Percentiles rank a stretch among this genome's conserved stretches.
Evolutionary conservation across 495 filamentous ascomycete species (phyloP).

Genomic region (Xylaria telfairii): DNA sequence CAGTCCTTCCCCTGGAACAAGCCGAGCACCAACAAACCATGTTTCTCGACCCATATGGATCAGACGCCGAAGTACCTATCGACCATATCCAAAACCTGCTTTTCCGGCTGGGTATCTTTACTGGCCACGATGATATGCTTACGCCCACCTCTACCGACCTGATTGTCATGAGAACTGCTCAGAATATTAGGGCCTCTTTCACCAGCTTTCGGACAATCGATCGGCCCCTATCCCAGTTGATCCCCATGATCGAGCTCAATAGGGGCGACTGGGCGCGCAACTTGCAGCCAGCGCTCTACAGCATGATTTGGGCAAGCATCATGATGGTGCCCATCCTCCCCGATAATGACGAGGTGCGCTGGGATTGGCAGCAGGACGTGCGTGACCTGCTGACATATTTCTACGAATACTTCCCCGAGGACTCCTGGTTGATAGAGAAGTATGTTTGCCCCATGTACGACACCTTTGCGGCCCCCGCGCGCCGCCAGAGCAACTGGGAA

Average conservation of each 20-base stretch:
- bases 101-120: slow-evolving; percentile 64
- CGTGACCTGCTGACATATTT: slow-evolving; percentile 69
- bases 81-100: slow-evolving; percentile 65
- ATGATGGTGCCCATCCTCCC: slow-evolving; percentile 60
- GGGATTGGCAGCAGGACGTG: slow-evolving; percentile 55
- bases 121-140: slow-evolving; percentile 63
- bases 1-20: slow-evolving; percentile 29
- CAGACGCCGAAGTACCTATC: slow-evolving; percentile 67
- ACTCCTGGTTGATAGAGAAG: slow-evolving; percentile 69
- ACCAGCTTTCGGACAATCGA: slow-evolving; percentile 43
- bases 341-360: slow-evolving; percentile 41
- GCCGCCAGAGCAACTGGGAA: slow-evolving; percentile 33
- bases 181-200: slow-evolving; percentile 72
- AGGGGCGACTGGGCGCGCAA: slow-evolving; percentile 52
- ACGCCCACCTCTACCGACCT: slow-evolving; percentile 63
- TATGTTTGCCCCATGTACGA: slow-evolving; percentile 67
- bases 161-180: slow-evolving; percentile 76
- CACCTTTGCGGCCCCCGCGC: slow-evolving; percentile 35
- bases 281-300: slow-evolving; percentile 73
- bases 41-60: slow-evolving; percentile 85
- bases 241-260: slow-evolving; percentile 44
- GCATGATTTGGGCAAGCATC: slow-evolving; percentile 75
- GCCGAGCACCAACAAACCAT: slow-evolving; percentile 58
- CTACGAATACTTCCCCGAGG: slow-evolving; percentile 71
- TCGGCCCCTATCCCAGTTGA: slow-evolving; percentile 37